A percentile compares a stretch with the other conserved stretches of the same genome.
phyloP scores from a whole-genome alignment of 2,329 filamentous ascomycete genomes.

The Fusarium marasasianum region DNA sequence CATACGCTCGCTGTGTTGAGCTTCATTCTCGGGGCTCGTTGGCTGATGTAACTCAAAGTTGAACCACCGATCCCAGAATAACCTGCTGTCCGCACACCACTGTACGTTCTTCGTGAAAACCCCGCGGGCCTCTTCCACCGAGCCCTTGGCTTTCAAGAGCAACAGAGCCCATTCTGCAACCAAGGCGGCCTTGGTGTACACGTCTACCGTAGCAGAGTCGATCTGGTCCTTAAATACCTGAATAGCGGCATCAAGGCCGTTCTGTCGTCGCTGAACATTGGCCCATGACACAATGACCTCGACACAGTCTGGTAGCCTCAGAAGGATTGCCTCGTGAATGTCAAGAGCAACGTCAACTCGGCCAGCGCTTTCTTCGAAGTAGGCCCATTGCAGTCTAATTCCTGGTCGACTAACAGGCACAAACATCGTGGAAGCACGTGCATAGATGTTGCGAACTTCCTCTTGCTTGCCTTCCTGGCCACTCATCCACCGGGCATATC shows the following conservation, averaged over 20 bases:
- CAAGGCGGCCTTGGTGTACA: conserved; percentile 85
- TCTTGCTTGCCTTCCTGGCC: conserved; percentile 83
- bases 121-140: conserved; percentile 80
- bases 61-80: conserved; percentile 92
- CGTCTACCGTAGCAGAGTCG: conserved; percentile 74
- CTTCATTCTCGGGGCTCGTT: conserved; percentile 70
- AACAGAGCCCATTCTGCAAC: conserved; percentile 89
- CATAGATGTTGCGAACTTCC: conserved; percentile 91
- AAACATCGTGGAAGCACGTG: conserved; percentile 84
- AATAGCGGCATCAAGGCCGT: conserved; percentile 84
- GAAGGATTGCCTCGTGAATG: conserved; percentile 84
- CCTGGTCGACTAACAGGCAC: conserved; percentile 87
- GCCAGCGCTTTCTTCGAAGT: conserved; percentile 89
- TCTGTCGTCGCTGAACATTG: conserved; percentile 84
- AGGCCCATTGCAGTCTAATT: conserved; percentile 89
- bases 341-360: conserved; percentile 81
- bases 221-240: conserved; percentile 84
- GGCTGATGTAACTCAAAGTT: conserved; percentile 89
- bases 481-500: conserved; percentile 95
- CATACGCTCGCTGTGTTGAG: conserved; percentile 75
- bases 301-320: conserved; percentile 80
- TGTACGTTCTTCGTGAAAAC: conserved; percentile 85
- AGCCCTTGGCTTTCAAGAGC: conserved; percentile 87
- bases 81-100: conserved; percentile 83
- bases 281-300: conserved; percentile 90